Base-by-base conservation (phyloP, 2,329 filamentous ascomycete genomes). In the Acephala macrosclerotiorum region DNA sequence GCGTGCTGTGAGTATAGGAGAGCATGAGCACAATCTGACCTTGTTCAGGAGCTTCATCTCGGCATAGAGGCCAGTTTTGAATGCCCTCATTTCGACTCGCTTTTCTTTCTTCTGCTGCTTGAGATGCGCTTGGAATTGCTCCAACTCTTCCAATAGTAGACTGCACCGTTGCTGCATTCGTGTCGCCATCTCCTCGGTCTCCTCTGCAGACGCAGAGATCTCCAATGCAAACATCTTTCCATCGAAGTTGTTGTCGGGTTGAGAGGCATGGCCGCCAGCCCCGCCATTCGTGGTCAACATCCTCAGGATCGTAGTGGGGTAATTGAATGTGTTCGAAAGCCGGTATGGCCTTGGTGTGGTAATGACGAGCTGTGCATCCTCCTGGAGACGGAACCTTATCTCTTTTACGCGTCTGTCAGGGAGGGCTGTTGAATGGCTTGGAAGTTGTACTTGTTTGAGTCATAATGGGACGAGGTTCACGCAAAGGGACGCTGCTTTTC, bases 31-130 rank as follows among this genome's bases (percentile, higher is more conserved):
- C 16, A 3, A 20, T 9, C 47, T 26, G 25, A 85, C 75, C 66
- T 79, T 83, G 66, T 83, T 77, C 51, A 87, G 71, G 47, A 79
- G 78, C 66, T 78, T 81, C 65, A 84, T 72, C 68, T 87, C 85
- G 1, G 82, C 78, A 47, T 80, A 74, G 3, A 86, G 74, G 18
- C 78, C 80, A 12, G 79, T 80, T 47, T 79, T 81, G 67, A 87
- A 83, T 33, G 80, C 79, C 12, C 83, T 79, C 56, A 84, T 73
- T 66, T 87, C 84, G 7, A 85, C 80, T 20, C 77, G 73, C 63
- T 83, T 79, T 18, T 82, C 81, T 64, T 81, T 80, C 38, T 80
- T 80, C 47, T 78, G 75, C n/a, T 75, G 59, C 40, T 75, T 74
- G 51, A 85, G 73, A 57, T 80, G 77, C 18, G 73, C 61, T 67